phyloP scores from a whole-genome alignment of 1,139 yeast genomes.

The Geotrichum candidum region DNA sequence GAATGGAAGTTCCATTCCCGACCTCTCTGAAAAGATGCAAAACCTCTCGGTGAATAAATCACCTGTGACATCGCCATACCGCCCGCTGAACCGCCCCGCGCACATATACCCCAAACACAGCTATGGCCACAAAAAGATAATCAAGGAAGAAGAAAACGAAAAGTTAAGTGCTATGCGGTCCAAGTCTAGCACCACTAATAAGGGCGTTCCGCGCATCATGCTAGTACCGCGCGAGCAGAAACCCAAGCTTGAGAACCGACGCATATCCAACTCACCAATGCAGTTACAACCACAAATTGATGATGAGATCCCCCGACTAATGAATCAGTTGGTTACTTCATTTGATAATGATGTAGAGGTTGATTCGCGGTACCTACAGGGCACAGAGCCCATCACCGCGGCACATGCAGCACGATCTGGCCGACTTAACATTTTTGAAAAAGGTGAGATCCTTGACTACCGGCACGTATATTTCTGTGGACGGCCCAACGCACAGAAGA shows the following conservation, averaged over 20 bases:
- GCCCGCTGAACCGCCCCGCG: conserved; percentile 7
- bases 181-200: conserved; percentile 4
- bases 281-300: neutral
- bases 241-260: neutral
- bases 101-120: conserved; percentile 4
- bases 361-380: conserved; percentile 11
- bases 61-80: neutral
- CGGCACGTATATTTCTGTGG: conserved; percentile 40
- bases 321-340: conserved; percentile 21
- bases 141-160: neutral
- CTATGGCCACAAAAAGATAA: conserved; percentile 4
- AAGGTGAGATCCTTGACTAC: conserved; percentile 46
- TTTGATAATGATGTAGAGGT: conserved; percentile 20
- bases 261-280: neutral
- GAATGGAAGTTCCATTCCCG: neutral
- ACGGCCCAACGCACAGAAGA: conserved; percentile 24
- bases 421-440: conserved; percentile 43
- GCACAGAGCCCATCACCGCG: neutral
- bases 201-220: conserved; percentile 6
- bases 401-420: conserved; percentile 6
- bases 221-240: conserved; percentile 4
- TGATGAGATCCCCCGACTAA: conserved; percentile 20
- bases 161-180: neutral
- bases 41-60: neutral
- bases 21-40: neutral